A percentile compares a stretch with the other conserved stretches of the same genome.
Evolutionary conservation across 352 stramenopile genomes (phyloP).

Genomic region (Hyaloperonospora brassicae): DNA sequence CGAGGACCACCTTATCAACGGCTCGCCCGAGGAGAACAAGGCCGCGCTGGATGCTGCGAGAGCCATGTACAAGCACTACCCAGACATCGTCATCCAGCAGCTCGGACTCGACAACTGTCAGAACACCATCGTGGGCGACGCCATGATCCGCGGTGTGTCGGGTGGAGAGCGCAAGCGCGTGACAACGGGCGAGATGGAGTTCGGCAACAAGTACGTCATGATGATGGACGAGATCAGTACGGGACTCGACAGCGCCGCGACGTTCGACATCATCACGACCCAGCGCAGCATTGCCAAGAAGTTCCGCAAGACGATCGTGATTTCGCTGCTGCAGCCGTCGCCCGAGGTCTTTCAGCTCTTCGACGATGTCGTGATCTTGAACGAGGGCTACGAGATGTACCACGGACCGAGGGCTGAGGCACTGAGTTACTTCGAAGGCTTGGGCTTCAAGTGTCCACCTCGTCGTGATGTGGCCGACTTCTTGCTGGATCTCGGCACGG

Average conservation of each 20-base stretch:
- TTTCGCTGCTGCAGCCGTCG: constrained; percentile 18
- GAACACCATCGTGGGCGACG: too few species aligned
- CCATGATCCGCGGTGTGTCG: too few species aligned
- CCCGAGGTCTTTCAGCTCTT: constrained; percentile 19
- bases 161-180: too few species aligned
- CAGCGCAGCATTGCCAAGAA: constrained; percentile 18
- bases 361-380: constrained; percentile 16
- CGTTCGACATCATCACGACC: constrained; percentile 16
- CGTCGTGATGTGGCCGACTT: constrained; percentile 41
- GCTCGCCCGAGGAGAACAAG: constrained; percentile 25
- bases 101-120: constrained; percentile 10
- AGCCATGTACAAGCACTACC: constrained; percentile 16
- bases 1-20: constrained; percentile 12
- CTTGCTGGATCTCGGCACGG: constrained; percentile 39
- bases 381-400: constrained; percentile 12
- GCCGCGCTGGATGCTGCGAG: constrained; percentile 18
- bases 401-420: constrained; percentile 6
- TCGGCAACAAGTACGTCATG: constrained; percentile 27
- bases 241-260: constrained; percentile 13
- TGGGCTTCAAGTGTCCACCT: constrained; percentile 17
- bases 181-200: constrained; percentile 79
- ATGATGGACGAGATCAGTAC: constrained; percentile 23
- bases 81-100: constrained; percentile 4
- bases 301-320: constrained; percentile 18
- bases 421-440: constrained; percentile 8